Conservation (phyloP, 768 basidiomycete species). For the Flagelloscypha sp. region DNA sequence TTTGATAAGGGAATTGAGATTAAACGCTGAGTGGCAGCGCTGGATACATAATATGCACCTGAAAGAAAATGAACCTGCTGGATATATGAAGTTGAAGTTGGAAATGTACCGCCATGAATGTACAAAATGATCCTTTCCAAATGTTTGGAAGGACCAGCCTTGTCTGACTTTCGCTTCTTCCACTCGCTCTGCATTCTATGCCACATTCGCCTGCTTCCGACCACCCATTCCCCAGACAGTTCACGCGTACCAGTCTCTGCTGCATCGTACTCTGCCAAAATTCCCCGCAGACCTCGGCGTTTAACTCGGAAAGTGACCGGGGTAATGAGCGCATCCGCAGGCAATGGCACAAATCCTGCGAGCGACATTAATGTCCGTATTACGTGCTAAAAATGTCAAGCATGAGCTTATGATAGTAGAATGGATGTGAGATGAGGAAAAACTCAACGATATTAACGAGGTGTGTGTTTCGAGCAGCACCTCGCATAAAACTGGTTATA, state of each 20-base stretch:
- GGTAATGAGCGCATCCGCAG: conserved; percentile 89
- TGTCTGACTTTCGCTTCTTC: conserved; percentile 27
- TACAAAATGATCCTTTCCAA: conserved; percentile 83
- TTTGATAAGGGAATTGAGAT: conserved; percentile 90
- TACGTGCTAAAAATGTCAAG: conserved; percentile 26
- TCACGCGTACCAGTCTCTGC: conserved; percentile 72
- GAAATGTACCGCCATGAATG: conserved; percentile 75
- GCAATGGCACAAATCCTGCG: conserved; percentile 74
- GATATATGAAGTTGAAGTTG: conserved; percentile 4
- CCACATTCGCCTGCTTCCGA: conserved; percentile 92
- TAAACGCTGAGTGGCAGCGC: conserved; percentile 81
- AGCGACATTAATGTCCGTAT: conserved; percentile 66
- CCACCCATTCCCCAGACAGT: conserved; percentile 92
- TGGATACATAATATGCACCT: conserved; percentile 92
- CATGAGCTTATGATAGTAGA: conserved; percentile 2
- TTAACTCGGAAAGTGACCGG: conserved; percentile 87
- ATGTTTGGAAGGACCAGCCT: conserved; percentile 11
- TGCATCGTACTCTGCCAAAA: conserved; percentile 68
- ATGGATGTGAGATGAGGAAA: conserved; percentile 2
- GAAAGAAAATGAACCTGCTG: conserved; percentile 2
- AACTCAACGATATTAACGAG: conserved; percentile 72
- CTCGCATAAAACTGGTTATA: conserved; percentile 76
- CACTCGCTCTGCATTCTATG: conserved; percentile 76
- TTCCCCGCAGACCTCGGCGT: conserved; percentile 64
- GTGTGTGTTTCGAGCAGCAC: conserved; percentile 70